Base-by-base conservation (phyloP, 2,329 filamentous ascomycete genomes). In the Epichloe hybrida region DNA sequence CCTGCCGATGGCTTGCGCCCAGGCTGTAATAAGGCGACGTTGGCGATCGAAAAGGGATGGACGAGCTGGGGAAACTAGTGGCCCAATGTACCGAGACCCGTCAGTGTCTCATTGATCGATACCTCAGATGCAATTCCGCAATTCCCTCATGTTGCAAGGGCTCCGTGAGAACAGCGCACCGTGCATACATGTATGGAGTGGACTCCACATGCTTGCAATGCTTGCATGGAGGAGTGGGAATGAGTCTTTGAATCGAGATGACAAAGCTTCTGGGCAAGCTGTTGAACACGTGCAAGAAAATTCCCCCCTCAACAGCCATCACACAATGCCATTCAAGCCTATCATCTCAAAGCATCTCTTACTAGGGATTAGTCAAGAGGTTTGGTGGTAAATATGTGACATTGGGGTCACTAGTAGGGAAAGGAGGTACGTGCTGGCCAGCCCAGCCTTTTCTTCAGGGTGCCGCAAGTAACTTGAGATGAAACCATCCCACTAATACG, bases 401-500 rank as follows among this genome's bases (percentile, higher is more conserved):
- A 40, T 27, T 44, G 6, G 20, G 13, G 35, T 20, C 7, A 13
- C 42, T 44, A 44, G 21, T 48, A 31, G 46, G 27, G 41, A 21
- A 39, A 46, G 46, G 31, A 37, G 40, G 45, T 39, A 40, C 47
- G 49, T 48, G 52, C 44, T 44, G 38, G 38, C 27, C 27, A 31
- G 27, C 27, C 8, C 9, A 37, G 21, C 12, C n/a, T 45, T 27
- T 15, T 35, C 36, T 23, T 17, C 43, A 37, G 7, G 36, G 41
- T 49, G 27, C 40, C 13, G 46, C 50, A 36, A 17, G 9, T 8
- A 42, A 56, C 38, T 54, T 55, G 54, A 51, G 52, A 54, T 53
- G 54, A 50, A 52, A 54, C 50, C 39, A 45, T 53, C 37, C 43
- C 38, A 34, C 20, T 13, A 21, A n/a, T n/a, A n/a, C n/a, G n/a